Evolutionary conservation across 2,329 filamentous ascomycete species (phyloP), one percentile per base, ranked within the genome.

Genomic region (Chalara sp.): DNA sequence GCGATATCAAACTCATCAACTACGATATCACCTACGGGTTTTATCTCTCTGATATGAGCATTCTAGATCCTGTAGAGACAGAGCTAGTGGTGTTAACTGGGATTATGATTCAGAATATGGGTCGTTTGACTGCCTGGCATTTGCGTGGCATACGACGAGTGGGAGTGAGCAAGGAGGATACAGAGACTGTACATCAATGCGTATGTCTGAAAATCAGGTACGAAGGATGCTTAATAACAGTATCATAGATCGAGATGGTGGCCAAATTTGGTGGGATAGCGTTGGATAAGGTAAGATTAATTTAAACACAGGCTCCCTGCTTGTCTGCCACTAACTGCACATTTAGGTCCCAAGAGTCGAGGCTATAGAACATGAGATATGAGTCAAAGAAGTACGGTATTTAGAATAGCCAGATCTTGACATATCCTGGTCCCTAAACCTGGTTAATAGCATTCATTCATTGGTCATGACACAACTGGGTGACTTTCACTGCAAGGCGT

Each of bases 21-120:
- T 67, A 70, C 13, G 67, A 80, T 48, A 80, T 83, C 52, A 80
- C 76, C 0, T 82, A 82, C 53, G 79, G 79, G 0, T 65, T 82
- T 8, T 82, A 76, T 56, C 70, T 83, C 1, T 75, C 73, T 7
- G 78, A 82, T 60, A 73, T 78, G 30, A 72, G 69, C 55, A 74
- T 81, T 7, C 63, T 82, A 4, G 73, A 73, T 13, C 74, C 75
- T 7, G 52, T 78, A 4, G 78, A 80, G 45, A 80, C 79, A 1
- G 74, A 81, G 57, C 63, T 81, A 6, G 72, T 78, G 1, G 75
- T 78, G 1, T 63, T 81, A 3, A 65, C 71, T 3, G 75, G 72
- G 1, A 81, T 83, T 50, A 77, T 81, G 74, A 76, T 76, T 5
- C 79, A 82, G 59, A 81, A 81, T 51, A 60, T 81, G 13, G 65